A percentile compares a stretch with the other conserved stretches of the same genome.
Conservation (phyloP, 2,329 filamentous ascomycete species). For the Ambrosiella xylebori region DNA sequence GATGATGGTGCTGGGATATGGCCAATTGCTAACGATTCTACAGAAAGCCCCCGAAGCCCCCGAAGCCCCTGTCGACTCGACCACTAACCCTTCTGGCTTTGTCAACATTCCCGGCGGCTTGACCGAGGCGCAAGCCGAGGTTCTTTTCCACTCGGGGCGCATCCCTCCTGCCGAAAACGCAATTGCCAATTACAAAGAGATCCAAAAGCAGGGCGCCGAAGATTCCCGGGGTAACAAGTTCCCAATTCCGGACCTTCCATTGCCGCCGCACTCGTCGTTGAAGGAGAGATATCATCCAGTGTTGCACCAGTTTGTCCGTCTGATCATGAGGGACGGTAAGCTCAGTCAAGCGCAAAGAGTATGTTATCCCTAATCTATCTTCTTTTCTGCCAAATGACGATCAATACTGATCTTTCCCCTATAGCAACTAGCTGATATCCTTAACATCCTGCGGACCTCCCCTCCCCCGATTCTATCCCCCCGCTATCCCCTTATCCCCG, state of each 20-base stretch:
- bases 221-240: slow-evolving; percentile 55
- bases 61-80: neutral
- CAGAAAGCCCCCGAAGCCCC: neutral
- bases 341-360: slow-evolving; percentile 79
- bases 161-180: slow-evolving; percentile 21
- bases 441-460: slow-evolving; percentile 70
- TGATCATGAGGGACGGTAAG: slow-evolving; percentile 86
- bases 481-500: slow-evolving; percentile 53
- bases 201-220: neutral
- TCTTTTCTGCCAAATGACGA: neutral
- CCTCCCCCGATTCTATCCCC: slow-evolving; percentile 62
- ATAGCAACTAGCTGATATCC: slow-evolving; percentile 70
- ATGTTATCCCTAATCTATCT: slow-evolving; percentile 20
- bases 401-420: neutral
- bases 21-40: neutral
- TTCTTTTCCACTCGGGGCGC: slow-evolving; percentile 26
- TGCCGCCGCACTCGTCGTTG: slow-evolving; percentile 45
- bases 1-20: too few relatives aligned
- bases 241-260: slow-evolving; percentile 47
- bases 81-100: slow-evolving; percentile 4
- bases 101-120: slow-evolving; percentile 19
- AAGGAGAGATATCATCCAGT: slow-evolving; percentile 75
- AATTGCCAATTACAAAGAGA: slow-evolving; percentile 13
- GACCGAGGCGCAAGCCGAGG: slow-evolving; percentile 27
- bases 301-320: slow-evolving; percentile 70